Percentiles rank a stretch among this genome's conserved stretches.
Evolutionary conservation across 345 rosid genomes (phyloP).

Genomic region (Limnanthes douglasii): DNA sequence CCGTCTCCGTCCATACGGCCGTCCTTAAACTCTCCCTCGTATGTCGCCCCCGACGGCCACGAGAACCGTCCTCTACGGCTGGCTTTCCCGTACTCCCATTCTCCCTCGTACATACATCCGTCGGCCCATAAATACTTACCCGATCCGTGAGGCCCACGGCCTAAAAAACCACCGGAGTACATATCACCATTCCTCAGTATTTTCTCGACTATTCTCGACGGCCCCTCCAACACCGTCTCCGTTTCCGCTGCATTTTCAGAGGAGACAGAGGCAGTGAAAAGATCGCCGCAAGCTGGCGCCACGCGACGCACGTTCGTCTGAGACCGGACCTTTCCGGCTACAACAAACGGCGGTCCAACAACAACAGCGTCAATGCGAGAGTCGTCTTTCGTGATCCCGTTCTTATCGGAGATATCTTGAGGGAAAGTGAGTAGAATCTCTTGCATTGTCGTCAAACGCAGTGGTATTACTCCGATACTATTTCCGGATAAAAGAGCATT

Average conservation of each 20-base stretch:
- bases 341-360: too few species aligned
- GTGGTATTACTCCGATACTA: too few species aligned
- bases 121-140: constrained; percentile 67
- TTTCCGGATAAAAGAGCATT: too few species aligned
- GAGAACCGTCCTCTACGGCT: constrained; percentile 52
- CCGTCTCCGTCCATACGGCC: constrained; percentile 59
- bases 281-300: too few species aligned
- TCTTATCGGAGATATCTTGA: too few species aligned
- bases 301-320: constrained; percentile 59
- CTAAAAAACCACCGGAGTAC: constrained; percentile 38
- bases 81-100: constrained; percentile 46
- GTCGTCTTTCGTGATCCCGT: too few species aligned
- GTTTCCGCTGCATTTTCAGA: constrained; percentile 9
- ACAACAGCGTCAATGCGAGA: too few species aligned
- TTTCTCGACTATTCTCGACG: constrained; percentile 15
- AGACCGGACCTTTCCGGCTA: too few species aligned
- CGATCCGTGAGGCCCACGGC: constrained; percentile 37
- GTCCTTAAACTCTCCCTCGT: constrained; percentile 48
- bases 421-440: too few species aligned
- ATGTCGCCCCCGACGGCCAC: constrained; percentile 68
- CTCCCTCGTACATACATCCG: constrained; percentile 66
- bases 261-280: neutral
- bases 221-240: constrained; percentile 10
- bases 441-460: too few species aligned
- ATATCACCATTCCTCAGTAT: constrained; percentile 45